phyloP scores from a whole-genome alignment of 2,329 filamentous ascomycete species.

The Penicillium thymicola region DNA sequence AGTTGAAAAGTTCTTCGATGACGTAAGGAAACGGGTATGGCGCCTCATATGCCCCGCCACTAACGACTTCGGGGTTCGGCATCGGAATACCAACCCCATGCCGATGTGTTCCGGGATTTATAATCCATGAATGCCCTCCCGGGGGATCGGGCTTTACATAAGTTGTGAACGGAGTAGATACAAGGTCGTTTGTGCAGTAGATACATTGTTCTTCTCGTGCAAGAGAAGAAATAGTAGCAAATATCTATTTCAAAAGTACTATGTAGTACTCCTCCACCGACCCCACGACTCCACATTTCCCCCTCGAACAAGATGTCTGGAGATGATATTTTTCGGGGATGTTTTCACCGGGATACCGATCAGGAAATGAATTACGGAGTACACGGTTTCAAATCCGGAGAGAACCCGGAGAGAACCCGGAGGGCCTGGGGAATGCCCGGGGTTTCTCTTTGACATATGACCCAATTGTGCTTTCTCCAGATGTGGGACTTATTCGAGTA shows the following conservation, averaged over 20 bases:
- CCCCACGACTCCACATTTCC: slow-evolving; percentile 22
- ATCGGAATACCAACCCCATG: background rate
- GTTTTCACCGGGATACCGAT: slow-evolving; percentile 20
- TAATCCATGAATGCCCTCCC: too few relatives aligned
- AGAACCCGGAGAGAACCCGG: background rate
- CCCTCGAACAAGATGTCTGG: slow-evolving; percentile 7
- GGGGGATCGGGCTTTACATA: background rate
- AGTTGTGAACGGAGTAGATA: background rate
- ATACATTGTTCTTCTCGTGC: background rate
- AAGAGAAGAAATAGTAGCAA: too few relatives aligned
- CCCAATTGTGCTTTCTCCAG: slow-evolving; percentile 4
- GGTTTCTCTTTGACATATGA: background rate
- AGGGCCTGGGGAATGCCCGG: slow-evolving; percentile 17
- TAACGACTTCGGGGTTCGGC: background rate
- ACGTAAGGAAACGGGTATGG: slow-evolving; percentile 5
- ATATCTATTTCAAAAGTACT: too few relatives aligned
- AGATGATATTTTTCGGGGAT: slow-evolving; percentile 1
- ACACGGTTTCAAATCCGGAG: slow-evolving; percentile 10
- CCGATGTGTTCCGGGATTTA: background rate
- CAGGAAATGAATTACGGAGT: slow-evolving; percentile 10
- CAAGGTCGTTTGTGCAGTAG: background rate
- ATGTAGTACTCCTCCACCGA: background rate
- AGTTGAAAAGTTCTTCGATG: background rate
- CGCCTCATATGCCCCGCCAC: background rate
- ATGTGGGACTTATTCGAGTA: background rate